Evolutionary conservation across 2,329 filamentous ascomycete species (phyloP).

Genomic region (Monosporascus ibericus): DNA sequence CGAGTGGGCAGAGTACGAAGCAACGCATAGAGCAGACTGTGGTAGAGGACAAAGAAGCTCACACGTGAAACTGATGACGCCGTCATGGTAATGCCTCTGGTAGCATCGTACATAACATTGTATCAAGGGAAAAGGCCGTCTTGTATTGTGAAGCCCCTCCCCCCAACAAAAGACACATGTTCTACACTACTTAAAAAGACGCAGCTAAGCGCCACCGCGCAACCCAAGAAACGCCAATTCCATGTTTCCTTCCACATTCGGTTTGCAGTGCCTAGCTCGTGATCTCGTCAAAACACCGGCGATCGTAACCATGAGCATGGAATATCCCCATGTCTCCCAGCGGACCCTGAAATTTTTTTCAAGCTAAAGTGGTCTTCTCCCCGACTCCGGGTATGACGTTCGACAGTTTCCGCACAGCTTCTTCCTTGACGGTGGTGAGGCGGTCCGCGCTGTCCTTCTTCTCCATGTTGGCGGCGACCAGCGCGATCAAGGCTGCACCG

Average conservation of each 20-base stretch:
- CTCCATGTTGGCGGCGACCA: slow-evolving; percentile 71
- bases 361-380: slow-evolving; percentile 17
- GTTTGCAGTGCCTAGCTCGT: too few species aligned
- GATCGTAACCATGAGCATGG: slow-evolving; percentile 1
- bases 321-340: neutral
- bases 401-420: slow-evolving; percentile 27
- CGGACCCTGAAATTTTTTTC: neutral
- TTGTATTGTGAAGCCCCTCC: too few species aligned
- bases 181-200: too few species aligned
- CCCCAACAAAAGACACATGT: too few species aligned
- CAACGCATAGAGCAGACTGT: too few species aligned
- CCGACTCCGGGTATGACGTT: slow-evolving; percentile 17
- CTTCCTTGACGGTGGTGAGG: slow-evolving; percentile 34
- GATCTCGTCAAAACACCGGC: neutral
- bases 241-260: neutral
- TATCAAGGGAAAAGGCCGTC: too few species aligned
- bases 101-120: too few species aligned
- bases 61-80: too few species aligned
- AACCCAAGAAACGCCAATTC: neutral
- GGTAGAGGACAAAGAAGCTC: too few species aligned
- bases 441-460: slow-evolving; percentile 35
- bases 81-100: too few species aligned
- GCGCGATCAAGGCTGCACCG: slow-evolving; percentile 90
- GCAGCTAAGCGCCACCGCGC: too few species aligned
- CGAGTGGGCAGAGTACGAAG: too few species aligned